Base-by-base conservation (phyloP, 2,329 filamentous ascomycete species). In the Ceratocystis huliohia region DNA sequence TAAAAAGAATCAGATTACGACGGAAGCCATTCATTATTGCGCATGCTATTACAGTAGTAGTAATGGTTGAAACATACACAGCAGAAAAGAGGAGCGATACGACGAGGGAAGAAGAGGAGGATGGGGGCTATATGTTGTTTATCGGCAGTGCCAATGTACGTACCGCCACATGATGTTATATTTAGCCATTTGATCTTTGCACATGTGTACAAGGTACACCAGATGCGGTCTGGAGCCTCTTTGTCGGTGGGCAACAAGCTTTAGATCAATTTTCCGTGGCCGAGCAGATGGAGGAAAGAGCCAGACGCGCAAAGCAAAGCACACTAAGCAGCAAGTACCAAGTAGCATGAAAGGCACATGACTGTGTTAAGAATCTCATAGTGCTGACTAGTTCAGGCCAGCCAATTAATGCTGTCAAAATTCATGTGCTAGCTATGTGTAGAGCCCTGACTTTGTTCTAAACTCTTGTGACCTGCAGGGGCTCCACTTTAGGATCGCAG, bases 391-490 rank as follows among this genome's bases (percentile, higher is more conserved):
- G 37, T 2, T 15, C 37, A 41, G 37, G 37, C 37, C n/a, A 53
- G 48, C 48, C 48, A 53, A 53, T 53, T 41, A 41, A 15, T 41
- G 37, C 37, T 41, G 37, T 41, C 37, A 41, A 41, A 41, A 41
- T 41, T 41, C 37, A 41, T 41, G 37, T 41, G 37, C 37, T 41
- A 13, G 37, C 37, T 15, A 15, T 41, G 10, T 15, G 37, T 41
- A 10, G 37, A 41, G 10, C 37, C 25, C 22, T 53, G 48, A 28
- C 48, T 25, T 53, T 41, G 10, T 13, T 22, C 48, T 28, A 2
- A 13, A 53, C 48, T 53, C 48, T 53, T 53, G 48, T 53, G 48
- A 53, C 48, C 48, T 28, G 48, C 48, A 53, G 48, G 13, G 48
- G 48, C 48, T 53, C 48, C 48, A 53, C 48, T 53, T 59, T n/a